Percentiles rank a stretch among this genome's conserved stretches.
These are phyloP conservation scores for Magnusiomyces ingens DNA, from an alignment of 1,139 yeast genomes.

Conservation along the genomic window DNA sequence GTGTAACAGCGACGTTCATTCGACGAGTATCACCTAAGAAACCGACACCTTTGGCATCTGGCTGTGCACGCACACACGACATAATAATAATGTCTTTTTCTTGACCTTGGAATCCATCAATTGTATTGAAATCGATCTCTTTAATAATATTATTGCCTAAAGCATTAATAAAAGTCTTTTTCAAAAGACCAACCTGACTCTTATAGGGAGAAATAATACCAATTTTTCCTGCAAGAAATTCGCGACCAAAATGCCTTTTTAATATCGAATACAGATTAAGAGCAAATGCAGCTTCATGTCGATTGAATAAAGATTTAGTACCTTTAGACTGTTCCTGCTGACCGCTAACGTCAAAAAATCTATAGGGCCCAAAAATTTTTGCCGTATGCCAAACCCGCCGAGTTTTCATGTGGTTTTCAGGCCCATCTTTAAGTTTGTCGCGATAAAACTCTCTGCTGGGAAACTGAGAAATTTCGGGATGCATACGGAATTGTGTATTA, in stretches of 20 bases:
- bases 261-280: slow-evolving; percentile 42
- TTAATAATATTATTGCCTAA: slow-evolving; percentile 59
- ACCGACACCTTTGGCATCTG: slow-evolving; percentile 54
- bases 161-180: slow-evolving; percentile 46
- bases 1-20: slow-evolving; percentile 92
- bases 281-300: slow-evolving; percentile 12
- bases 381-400: slow-evolving; percentile 71
- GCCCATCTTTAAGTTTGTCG: slow-evolving; percentile 69
- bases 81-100: slow-evolving; percentile 89
- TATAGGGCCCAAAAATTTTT: slow-evolving; percentile 57
- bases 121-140: slow-evolving; percentile 82
- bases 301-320: slow-evolving; percentile 15
- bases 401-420: slow-evolving; percentile 54
- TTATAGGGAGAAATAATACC: slow-evolving; percentile 94
- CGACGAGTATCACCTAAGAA: slow-evolving; percentile 83
- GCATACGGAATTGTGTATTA: slow-evolving; percentile 96
- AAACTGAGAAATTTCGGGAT: slow-evolving; percentile 77
- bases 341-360: slow-evolving; percentile 66
- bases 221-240: slow-evolving; percentile 59
- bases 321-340: slow-evolving; percentile 45
- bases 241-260: slow-evolving; percentile 15
- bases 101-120: slow-evolving; percentile 98
- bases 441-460: slow-evolving; percentile 80
- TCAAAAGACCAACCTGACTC: slow-evolving; percentile 64
- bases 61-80: slow-evolving; percentile 87